Evolutionary conservation across 345 rosid species (phyloP).

Genomic region (Camelina neglecta): DNA sequence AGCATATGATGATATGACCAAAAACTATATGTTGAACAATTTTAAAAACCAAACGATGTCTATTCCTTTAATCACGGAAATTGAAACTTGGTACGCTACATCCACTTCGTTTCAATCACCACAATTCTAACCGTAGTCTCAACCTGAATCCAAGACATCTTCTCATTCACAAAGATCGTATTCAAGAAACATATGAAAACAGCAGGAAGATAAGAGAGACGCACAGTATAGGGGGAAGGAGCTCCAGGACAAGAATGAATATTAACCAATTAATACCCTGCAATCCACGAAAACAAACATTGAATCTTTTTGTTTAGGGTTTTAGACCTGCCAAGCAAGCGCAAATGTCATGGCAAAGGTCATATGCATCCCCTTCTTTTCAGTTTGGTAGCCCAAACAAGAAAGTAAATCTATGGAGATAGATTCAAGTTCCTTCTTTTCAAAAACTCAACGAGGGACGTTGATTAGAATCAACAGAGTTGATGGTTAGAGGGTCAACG

Average conservation of each 20-base stretch:
- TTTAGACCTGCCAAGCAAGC: conserved; percentile 1
- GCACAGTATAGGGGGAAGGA: background rate
- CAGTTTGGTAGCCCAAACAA: background rate
- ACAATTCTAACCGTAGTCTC: no score
- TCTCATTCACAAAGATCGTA: no score
- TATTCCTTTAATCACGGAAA: no score
- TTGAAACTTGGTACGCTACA: no score
- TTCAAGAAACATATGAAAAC: background rate
- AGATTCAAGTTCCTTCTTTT: background rate
- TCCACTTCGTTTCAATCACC: no score
- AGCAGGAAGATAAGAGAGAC: background rate
- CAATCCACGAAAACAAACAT: background rate
- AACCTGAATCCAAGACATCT: no score
- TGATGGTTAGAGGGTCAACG: no score
- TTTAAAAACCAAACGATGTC: no score
- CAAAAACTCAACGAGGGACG: no score
- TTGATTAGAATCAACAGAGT: no score
- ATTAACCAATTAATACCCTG: background rate
- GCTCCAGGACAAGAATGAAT: background rate
- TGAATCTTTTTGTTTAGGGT: background rate
- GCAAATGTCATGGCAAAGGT: background rate
- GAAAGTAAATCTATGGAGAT: background rate
- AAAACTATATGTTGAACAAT: no score
- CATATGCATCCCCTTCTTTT: background rate
- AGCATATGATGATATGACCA: no score